Base-by-base conservation (phyloP, 805 yeast genomes). In the Dipodascopsis tothii region DNA sequence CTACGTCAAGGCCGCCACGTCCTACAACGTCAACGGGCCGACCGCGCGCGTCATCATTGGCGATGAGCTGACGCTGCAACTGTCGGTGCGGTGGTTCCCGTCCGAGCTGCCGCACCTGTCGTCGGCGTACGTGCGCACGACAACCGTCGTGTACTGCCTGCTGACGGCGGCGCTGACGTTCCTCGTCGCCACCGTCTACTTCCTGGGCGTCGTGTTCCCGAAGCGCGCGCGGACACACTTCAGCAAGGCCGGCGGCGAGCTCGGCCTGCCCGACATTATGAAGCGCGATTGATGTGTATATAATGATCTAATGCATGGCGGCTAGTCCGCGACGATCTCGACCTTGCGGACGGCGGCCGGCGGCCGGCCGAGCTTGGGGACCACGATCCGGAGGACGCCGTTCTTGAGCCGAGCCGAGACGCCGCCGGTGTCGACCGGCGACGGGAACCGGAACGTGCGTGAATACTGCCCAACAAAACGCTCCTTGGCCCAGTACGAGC, bases 41-140 rank as follows among this genome's bases (percentile, higher is more conserved):
- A 71, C 80, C 1, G 33, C 50, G 7, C 69, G 82, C 47, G 70
- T 73, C 32, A 77, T 78, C 17, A 82, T 82, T 58, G 88, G 87
- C 17, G 83, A 79, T 54, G 60, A 64, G 21, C 64, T 82, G 43
- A 71, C 81, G 6, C 58, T 82, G 25, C 70, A 68, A 40, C 69
- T 82, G 48, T 75, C 80, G 21, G 72, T 75, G 17, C 67, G 75
- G 44, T 82, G 90, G 90, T 47, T 45, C 32, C 44, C 49, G 22
- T 25, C 39, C 14, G 53, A 46, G 21, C 38, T 48, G 18, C 36
- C 33, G 21, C 42, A 46, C 16, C 37, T 43, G 2, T 39, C 46
- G 32, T 35, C 45, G 20, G 51, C 42, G 21, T 25, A 25, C 30
- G 14, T 25, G 30, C 30, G 30, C 9, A 9, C 14, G 30, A 25